Percentiles rank a stretch among this genome's conserved stretches.
Evolutionary conservation across 2,329 filamentous ascomycete genomes (phyloP).

Genomic region (Colletotrichum sp.): DNA sequence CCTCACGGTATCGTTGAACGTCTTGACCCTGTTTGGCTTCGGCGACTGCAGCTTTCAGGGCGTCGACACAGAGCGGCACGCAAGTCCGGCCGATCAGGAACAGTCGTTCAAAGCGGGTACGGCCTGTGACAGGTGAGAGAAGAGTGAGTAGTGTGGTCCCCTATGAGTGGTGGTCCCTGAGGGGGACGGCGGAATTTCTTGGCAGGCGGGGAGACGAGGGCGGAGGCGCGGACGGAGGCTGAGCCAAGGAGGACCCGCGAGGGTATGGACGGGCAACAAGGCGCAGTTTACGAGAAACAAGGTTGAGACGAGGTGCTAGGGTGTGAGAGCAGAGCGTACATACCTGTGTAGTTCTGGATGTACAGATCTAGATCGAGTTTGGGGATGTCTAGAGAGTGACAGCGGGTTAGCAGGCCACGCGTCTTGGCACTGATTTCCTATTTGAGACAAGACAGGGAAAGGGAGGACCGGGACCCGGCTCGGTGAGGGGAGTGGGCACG

Average conservation of each 20-base stretch:
- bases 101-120: slow-evolving; percentile 81
- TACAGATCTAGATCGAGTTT: slow-evolving; percentile 94
- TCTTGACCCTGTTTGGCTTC: slow-evolving; percentile 82
- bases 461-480: background rate
- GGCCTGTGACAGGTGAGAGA: slow-evolving; percentile 55
- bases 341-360: slow-evolving; percentile 87
- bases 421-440: slow-evolving; percentile 15
- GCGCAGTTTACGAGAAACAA: slow-evolving; percentile 11
- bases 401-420: slow-evolving; percentile 15
- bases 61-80: slow-evolving; percentile 76
- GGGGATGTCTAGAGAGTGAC: slow-evolving; percentile 45
- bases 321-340: slow-evolving; percentile 21
- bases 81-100: slow-evolving; percentile 82
- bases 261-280: background rate
- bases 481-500: background rate
- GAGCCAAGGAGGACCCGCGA: background rate
- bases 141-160: background rate
- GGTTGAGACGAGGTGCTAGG: background rate
- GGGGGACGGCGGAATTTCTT: background rate
- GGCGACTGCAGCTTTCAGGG: slow-evolving; percentile 75
- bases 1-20: slow-evolving; percentile 71
- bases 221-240: slow-evolving; percentile 5
- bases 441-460: background rate
- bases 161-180: background rate
- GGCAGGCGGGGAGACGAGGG: slow-evolving; percentile 6